Conservation (phyloP, 805 yeast genomes). For the Saturnispora besseyi region DNA sequence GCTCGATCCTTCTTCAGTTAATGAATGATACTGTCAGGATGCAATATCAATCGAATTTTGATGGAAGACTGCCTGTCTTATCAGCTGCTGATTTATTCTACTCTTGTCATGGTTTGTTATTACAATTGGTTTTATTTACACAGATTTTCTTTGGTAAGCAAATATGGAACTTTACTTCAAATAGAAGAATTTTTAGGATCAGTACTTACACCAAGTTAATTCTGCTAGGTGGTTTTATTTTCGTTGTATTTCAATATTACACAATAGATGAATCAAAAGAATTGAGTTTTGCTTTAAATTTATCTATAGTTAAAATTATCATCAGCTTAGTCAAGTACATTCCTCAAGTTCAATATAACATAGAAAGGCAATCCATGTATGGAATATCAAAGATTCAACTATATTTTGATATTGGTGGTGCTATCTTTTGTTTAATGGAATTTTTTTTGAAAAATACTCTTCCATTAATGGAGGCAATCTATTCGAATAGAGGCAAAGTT, state of each 20-base stretch:
- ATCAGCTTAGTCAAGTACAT: constrained; percentile 41
- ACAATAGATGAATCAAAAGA: constrained; percentile 15
- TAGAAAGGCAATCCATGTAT: constrained; percentile 33
- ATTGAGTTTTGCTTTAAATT: constrained; percentile 31
- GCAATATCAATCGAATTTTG: constrained; percentile 23
- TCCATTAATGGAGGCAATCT: constrained; percentile 19
- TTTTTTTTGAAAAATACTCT: constrained; percentile 30
- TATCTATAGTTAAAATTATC: constrained; percentile 37
- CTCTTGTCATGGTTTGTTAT: constrained; percentile 37
- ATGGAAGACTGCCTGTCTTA: constrained; percentile 33
- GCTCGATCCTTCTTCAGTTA: constrained; percentile 36
- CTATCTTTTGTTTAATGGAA: constrained; percentile 32
- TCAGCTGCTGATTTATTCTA: constrained; percentile 39
- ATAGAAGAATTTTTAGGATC: constrained; percentile 22
- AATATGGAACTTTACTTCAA: constrained; percentile 28
- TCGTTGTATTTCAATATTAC: constrained; percentile 12
- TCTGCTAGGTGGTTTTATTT: constrained; percentile 11
- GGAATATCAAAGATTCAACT: constrained; percentile 38
- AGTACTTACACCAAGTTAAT: constrained; percentile 17
- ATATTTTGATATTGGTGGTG: constrained; percentile 35
- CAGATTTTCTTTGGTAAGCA: constrained; percentile 31
- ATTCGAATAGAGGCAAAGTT: constrained; percentile 37
- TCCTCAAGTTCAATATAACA: constrained; percentile 39
- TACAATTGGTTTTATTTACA: constrained; percentile 31
- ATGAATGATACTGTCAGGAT: constrained; percentile 27